Percentiles rank a stretch among this genome's conserved stretches.
These are phyloP conservation scores for Peronosclerospora sorghi DNA, from an alignment of 352 stramenopile genomes.

Conservation along the genomic window DNA sequence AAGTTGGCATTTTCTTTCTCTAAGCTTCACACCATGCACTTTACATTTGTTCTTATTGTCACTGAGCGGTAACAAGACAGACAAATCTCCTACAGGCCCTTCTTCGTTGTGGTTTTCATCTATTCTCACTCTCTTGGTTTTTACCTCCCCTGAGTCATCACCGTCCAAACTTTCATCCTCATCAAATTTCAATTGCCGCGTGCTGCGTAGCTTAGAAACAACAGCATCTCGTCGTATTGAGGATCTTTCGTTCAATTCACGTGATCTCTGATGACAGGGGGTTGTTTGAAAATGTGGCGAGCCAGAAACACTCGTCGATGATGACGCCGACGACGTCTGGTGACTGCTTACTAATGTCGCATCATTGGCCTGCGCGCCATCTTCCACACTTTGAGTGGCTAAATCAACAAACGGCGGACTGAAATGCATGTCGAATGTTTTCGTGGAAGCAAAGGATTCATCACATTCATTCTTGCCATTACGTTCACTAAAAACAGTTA, in stretches of 20 bases:
- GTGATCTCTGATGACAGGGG: neutral
- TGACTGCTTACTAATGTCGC: constrained; percentile 12
- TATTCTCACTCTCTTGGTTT: neutral
- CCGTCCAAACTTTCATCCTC: neutral
- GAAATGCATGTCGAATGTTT: constrained; percentile 35
- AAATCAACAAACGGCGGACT: constrained; percentile 41
- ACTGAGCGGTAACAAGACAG: constrained; percentile 15
- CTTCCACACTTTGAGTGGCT: constrained; percentile 14
- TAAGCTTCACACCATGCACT: neutral
- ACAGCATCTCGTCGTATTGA: constrained; percentile 5
- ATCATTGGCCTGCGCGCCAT: neutral
- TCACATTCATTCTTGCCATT: constrained; percentile 4
- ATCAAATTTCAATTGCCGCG: constrained; percentile 42
- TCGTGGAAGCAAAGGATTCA: constrained; percentile 21
- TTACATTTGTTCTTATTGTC: neutral
- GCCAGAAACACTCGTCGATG: constrained; percentile 8
- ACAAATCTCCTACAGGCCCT: constrained; percentile 10
- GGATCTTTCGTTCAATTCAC: neutral
- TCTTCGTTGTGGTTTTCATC: constrained; percentile 9
- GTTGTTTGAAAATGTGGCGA: constrained; percentile 8
- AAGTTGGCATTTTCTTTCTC: constrained; percentile 1
- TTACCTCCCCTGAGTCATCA: neutral
- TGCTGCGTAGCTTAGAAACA: constrained; percentile 16
- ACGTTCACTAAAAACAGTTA: neutral
- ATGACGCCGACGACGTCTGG: constrained; percentile 15